Conservation (phyloP, 192 early-diverging fungal genomes). For the Dissophora ornata region DNA sequence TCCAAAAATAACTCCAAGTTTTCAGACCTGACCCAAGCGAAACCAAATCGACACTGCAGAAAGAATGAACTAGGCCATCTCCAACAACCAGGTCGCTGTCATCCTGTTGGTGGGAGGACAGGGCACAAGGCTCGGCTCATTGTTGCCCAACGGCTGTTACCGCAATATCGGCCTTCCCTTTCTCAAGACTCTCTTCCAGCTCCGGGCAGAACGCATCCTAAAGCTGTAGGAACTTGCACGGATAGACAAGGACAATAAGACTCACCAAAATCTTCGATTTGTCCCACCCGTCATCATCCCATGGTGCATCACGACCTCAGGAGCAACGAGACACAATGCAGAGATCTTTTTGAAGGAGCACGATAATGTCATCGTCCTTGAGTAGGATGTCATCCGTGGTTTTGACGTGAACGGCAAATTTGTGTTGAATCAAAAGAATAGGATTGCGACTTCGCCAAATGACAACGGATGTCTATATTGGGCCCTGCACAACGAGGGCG, state of each 20-base stretch:
- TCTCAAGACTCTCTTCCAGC: conserved; percentile 86
- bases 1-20: conserved; percentile 40
- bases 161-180: conserved; percentile 87
- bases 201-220: conserved; percentile 92
- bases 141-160: conserved; percentile 91
- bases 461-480: conserved; percentile 92
- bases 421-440: conserved; percentile 76
- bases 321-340: conserved; percentile 81
- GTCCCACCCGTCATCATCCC: conserved; percentile 68
- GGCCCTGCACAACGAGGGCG: conserved; percentile 81
- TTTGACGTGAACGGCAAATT: conserved; percentile 89
- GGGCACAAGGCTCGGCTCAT: conserved; percentile 81
- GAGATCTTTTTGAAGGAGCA: conserved; percentile 74
- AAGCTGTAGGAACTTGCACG: conserved; percentile 76
- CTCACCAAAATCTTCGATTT: not conserved
- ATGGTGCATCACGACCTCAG: conserved; percentile 97
- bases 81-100: conserved; percentile 85
- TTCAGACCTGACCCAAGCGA: conserved; percentile 62
- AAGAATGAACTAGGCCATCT: conserved; percentile 70
- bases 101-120: conserved; percentile 93
- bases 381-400: conserved; percentile 90
- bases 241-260: conserved; percentile 1
- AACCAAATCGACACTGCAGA: conserved; percentile 62
- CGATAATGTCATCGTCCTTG: conserved; percentile 88
- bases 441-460: conserved; percentile 79